Evolutionary conservation across 306 rosid genomes (phyloP).

Genomic region (Coriaria nepalensis): DNA sequence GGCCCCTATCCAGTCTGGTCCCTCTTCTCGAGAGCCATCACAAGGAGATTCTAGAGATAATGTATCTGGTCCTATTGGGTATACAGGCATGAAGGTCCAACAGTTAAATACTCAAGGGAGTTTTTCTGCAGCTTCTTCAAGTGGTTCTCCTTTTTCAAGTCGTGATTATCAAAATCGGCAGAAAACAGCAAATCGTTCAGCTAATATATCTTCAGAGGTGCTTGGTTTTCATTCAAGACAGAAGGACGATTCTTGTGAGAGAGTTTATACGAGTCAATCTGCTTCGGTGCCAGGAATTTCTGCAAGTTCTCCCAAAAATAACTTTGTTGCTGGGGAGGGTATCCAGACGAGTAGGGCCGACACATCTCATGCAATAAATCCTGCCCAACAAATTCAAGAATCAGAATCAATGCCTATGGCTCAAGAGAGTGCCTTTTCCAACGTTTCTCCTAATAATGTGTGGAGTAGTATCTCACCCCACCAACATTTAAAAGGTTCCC

Average conservation of each 20-base stretch:
- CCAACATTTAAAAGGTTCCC: conserved; percentile 30
- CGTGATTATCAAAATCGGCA: conserved; percentile 50
- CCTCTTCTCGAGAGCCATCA: conserved; percentile 25
- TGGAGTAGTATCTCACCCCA: conserved; percentile 56
- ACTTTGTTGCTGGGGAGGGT: conserved; percentile 22
- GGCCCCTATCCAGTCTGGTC: conserved; percentile 30
- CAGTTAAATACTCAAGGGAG: conserved; percentile 42
- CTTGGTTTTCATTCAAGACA: conserved; percentile 28
- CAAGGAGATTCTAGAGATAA: conserved; percentile 44
- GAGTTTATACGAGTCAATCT: conserved; percentile 43
- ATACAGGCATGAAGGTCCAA: conserved; percentile 28
- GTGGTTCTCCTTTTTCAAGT: conserved; percentile 61
- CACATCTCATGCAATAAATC: conserved; percentile 27
- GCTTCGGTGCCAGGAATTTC: conserved; percentile 37
- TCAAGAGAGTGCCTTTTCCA: conserved; percentile 32
- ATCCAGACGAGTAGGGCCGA: conserved; percentile 22
- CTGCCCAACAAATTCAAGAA: conserved; percentile 25
- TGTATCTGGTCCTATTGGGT: conserved; percentile 37
- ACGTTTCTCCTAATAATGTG: conserved; percentile 36
- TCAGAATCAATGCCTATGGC: conserved; percentile 28
- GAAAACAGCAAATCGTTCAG: conserved; percentile 28
- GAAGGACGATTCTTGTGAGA: conserved; percentile 43
- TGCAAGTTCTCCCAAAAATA: conserved; percentile 21
- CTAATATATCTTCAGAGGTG: conserved; percentile 32
- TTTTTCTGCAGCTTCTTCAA: conserved; percentile 31